A percentile compares a stretch with the other conserved stretches of the same genome.
phyloP scores from a whole-genome alignment of 2,329 filamentous ascomycete species.

The Hyphodiscus sp. region DNA sequence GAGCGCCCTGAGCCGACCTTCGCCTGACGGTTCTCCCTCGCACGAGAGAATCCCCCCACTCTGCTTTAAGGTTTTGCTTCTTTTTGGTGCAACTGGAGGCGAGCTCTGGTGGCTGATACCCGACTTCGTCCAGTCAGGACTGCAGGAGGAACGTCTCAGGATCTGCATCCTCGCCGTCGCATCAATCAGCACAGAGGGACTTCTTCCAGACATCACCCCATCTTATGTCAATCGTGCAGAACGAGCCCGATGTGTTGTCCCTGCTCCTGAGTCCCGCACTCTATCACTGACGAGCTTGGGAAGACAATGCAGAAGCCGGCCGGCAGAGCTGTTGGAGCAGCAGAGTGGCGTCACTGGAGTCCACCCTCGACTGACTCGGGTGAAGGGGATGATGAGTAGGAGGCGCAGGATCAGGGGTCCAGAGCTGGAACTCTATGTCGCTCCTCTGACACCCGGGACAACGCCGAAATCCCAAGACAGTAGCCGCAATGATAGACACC shows the following conservation, averaged over 20 bases:
- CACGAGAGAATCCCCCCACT: not conserved
- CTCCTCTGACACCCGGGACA: too few relatives aligned
- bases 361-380: too few relatives aligned
- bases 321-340: not conserved
- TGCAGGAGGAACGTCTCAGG: slow-evolving; percentile 4
- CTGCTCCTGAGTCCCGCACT: not conserved
- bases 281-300: not conserved
- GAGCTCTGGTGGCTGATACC: not conserved
- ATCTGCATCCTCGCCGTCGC: not conserved
- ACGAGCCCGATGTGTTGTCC: not conserved
- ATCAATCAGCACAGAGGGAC: slow-evolving; percentile 6
- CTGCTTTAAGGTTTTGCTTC: not conserved
- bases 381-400: too few relatives aligned
- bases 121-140: not conserved
- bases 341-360: too few relatives aligned
- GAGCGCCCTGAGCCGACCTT: too few relatives aligned
- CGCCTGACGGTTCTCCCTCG: too few relatives aligned
- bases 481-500: not conserved
- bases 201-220: slow-evolving; percentile 1
- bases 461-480: too few relatives aligned
- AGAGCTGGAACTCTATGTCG: too few relatives aligned
- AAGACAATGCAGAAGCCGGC: not conserved
- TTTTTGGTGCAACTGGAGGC: not conserved
- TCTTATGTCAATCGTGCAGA: not conserved
- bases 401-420: too few relatives aligned